Evolutionary conservation across 2,329 filamentous ascomycete species (phyloP).

Genomic region (Emergomyces pasteurianus): DNA sequence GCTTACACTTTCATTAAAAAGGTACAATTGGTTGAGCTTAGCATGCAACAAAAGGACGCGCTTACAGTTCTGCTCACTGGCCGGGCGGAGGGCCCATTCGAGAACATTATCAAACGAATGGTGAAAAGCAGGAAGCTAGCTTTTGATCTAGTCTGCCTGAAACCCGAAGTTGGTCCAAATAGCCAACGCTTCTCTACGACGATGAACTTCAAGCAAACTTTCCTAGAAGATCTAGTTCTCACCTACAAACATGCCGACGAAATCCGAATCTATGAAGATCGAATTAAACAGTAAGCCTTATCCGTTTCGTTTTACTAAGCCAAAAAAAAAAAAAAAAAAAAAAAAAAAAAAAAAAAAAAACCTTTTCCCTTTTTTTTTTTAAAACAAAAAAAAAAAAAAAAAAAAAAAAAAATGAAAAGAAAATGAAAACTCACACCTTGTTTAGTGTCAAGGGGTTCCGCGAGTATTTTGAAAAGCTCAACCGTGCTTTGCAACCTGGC

Average conservation of each 20-base stretch:
- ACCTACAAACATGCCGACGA: slow-evolving; percentile 78
- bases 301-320: background rate
- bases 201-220: slow-evolving; percentile 83
- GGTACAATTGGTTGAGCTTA: slow-evolving; percentile 63
- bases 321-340: too few species aligned
- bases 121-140: slow-evolving; percentile 62
- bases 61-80: slow-evolving; percentile 81
- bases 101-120: slow-evolving; percentile 71
- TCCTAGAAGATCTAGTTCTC: slow-evolving; percentile 68
- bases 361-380: too few species aligned
- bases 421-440: slow-evolving; percentile 9
- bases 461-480: slow-evolving; percentile 71
- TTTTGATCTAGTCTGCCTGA: slow-evolving; percentile 81
- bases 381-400: too few species aligned
- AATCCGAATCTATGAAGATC: slow-evolving; percentile 57
- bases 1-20: slow-evolving; percentile 12
- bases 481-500: slow-evolving; percentile 43
- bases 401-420: too few species aligned
- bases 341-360: too few species aligned
- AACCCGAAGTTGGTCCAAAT: slow-evolving; percentile 69
- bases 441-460: slow-evolving; percentile 63
- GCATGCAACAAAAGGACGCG: slow-evolving; percentile 71
- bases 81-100: slow-evolving; percentile 63
- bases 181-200: slow-evolving; percentile 70
- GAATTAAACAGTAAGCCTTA: slow-evolving; percentile 42